Conservation (phyloP, 345 rosid species). For the Populus simonii region DNA sequence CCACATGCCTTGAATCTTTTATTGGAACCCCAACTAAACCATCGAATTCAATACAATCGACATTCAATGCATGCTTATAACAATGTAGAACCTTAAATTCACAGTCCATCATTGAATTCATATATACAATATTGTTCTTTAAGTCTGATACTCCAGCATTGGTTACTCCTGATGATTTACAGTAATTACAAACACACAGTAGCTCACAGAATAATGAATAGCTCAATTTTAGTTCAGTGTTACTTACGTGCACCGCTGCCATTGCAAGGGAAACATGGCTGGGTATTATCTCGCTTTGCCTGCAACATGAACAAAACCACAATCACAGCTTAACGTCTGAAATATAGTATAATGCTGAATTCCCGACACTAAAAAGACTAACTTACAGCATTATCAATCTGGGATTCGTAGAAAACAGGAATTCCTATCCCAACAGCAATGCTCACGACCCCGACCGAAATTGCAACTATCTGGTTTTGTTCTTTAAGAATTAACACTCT, state of each 20-base stretch:
- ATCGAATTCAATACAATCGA: too few species aligned
- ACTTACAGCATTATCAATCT: conserved; percentile 83
- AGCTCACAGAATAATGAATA: neutral
- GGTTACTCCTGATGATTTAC: too few species aligned
- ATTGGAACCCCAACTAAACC: too few species aligned
- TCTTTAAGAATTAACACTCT: neutral
- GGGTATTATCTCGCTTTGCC: conserved; percentile 86
- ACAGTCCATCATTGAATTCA: too few species aligned
- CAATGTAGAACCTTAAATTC: too few species aligned
- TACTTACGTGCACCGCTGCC: conserved; percentile 93
- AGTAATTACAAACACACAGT: neutral
- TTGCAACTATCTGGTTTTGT: conserved; percentile 57
- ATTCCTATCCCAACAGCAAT: conserved; percentile 80
- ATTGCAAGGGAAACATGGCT: conserved; percentile 90
- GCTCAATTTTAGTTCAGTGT: neutral
- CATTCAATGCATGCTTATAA: too few species aligned
- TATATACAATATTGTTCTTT: too few species aligned
- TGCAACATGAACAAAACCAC: conserved; percentile 19
- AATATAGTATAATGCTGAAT: neutral
- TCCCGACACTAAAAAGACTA: neutral
- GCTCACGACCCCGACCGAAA: conserved; percentile 78
- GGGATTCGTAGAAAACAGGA: conserved; percentile 78
- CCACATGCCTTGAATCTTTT: too few species aligned
- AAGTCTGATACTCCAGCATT: too few species aligned
- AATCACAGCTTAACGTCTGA: neutral